Percentiles rank a stretch among this genome's conserved stretches.
phyloP scores from a whole-genome alignment of 1,284 basidiomycete genomes.

The Fomes fomentarius region DNA sequence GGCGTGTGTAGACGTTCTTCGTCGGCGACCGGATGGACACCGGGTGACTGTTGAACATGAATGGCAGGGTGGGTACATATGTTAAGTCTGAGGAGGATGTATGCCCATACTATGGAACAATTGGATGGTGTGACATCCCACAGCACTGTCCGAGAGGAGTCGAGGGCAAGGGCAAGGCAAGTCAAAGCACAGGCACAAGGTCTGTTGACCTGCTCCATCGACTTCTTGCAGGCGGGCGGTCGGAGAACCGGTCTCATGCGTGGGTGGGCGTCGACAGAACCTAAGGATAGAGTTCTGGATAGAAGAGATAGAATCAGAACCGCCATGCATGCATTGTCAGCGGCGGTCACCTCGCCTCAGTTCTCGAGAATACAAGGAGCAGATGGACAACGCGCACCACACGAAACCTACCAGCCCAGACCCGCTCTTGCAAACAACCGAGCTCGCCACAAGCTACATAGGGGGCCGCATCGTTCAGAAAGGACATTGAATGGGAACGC shows the following conservation, averaged over 20 bases:
- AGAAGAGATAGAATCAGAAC: not conserved
- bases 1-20: not conserved
- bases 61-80: too few relatives aligned
- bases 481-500: not conserved
- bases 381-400: too few relatives aligned
- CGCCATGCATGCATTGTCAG: not conserved
- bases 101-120: too few relatives aligned
- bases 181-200: not conserved
- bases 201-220: conserved; percentile 9
- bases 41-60: not conserved
- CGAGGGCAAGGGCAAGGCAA: not conserved
- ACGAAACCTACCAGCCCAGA: too few relatives aligned
- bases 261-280: conserved; percentile 11
- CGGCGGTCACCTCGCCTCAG: not conserved
- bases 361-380: not conserved
- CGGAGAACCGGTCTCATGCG: conserved; percentile 1
- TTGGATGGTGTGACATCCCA: not conserved
- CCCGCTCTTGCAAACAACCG: too few relatives aligned
- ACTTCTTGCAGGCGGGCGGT: too few relatives aligned
- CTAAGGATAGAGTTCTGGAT: conserved; percentile 10
- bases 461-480: too few relatives aligned
- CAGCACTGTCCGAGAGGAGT: not conserved
- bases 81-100: too few relatives aligned
- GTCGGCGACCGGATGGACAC: not conserved
- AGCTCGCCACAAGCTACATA: too few relatives aligned